phyloP scores from a whole-genome alignment of 805 yeast genomes.

The Cyberlindnera mississippiensis region DNA sequence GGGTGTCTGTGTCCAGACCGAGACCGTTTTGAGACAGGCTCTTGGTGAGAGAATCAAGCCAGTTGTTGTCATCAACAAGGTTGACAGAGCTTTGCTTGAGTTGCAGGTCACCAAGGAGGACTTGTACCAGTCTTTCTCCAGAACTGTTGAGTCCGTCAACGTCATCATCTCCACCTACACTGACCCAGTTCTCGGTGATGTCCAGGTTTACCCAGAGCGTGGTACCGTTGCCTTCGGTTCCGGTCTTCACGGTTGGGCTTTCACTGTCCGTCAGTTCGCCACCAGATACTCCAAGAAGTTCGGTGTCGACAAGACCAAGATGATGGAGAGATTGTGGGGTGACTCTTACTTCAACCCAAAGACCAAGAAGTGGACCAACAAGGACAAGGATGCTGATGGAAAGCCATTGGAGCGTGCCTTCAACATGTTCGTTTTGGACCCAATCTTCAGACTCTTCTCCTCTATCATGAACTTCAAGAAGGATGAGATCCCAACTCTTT shows the following conservation, averaged over 20 bases:
- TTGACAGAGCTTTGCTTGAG: conserved; percentile 98
- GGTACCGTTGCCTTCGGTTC: conserved; percentile 99
- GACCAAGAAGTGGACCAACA: conserved; percentile 99
- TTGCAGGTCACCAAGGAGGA: conserved; percentile 99
- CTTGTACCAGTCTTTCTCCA: conserved; percentile 94
- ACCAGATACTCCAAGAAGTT: conserved; percentile 97
- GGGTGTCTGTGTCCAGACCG: conserved; percentile 99
- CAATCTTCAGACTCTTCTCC: conserved; percentile 95
- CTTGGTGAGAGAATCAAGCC: conserved; percentile 99
- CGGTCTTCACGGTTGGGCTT: conserved; percentile 99
- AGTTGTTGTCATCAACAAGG: conserved; percentile 97
- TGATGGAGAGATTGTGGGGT: conserved; percentile 99
- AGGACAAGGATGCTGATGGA: conserved; percentile 93
- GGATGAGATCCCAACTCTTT: conserved; percentile 88
- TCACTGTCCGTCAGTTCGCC: conserved; percentile 98
- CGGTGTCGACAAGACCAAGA: conserved; percentile 96
- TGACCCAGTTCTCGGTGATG: conserved; percentile 89
- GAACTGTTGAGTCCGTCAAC: conserved; percentile 99
- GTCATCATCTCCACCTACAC: conserved; percentile 95
- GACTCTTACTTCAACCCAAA: conserved; percentile 99
- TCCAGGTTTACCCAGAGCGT: conserved; percentile 96
- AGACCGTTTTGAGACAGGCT: conserved; percentile 98
- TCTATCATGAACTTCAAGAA: conserved; percentile 99
- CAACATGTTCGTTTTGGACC: conserved; percentile 98
- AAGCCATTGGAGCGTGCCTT: conserved; percentile 96